phyloP scores from a whole-genome alignment of 2,329 filamentous ascomycete genomes.

The Penicillium sp. region DNA sequence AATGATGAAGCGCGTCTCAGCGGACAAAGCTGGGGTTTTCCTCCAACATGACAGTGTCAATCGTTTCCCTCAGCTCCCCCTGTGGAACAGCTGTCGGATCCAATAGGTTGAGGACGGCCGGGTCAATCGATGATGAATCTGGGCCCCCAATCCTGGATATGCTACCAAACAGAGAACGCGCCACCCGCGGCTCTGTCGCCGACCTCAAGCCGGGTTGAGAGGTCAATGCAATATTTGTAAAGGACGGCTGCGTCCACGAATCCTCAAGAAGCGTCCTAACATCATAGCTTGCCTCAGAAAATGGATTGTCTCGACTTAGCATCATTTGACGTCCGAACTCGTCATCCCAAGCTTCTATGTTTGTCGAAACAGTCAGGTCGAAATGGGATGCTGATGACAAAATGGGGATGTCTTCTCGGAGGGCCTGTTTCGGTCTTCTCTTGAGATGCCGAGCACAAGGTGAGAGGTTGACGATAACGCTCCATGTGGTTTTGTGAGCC shows the following conservation, averaged over 20 bases:
- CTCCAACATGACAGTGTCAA: neutral
- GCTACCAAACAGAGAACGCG: neutral
- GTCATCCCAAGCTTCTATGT: neutral
- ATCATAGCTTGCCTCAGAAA: neutral
- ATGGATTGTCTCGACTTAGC: neutral
- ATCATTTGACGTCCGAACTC: neutral
- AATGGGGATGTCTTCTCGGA: constrained; percentile 6
- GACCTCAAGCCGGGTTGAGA: neutral
- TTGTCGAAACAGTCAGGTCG: constrained; percentile 1
- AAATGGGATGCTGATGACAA: neutral
- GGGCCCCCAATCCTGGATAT: neutral
- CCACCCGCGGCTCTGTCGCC: neutral
- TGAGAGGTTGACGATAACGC: constrained; percentile 4
- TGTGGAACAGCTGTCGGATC: neutral
- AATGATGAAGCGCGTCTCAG: neutral
- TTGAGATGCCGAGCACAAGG: neutral
- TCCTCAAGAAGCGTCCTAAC: neutral
- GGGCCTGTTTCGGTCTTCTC: neutral
- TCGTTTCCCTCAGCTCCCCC: neutral
- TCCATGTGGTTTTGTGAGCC: constrained; percentile 1
- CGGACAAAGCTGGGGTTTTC: too few species aligned
- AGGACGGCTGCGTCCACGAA: neutral
- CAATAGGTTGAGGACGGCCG: neutral
- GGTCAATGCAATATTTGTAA: neutral
- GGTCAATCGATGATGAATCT: neutral